Evolutionary conservation across 495 filamentous ascomycete species (phyloP).

Genomic region (Tetracladium marchalianum): DNA sequence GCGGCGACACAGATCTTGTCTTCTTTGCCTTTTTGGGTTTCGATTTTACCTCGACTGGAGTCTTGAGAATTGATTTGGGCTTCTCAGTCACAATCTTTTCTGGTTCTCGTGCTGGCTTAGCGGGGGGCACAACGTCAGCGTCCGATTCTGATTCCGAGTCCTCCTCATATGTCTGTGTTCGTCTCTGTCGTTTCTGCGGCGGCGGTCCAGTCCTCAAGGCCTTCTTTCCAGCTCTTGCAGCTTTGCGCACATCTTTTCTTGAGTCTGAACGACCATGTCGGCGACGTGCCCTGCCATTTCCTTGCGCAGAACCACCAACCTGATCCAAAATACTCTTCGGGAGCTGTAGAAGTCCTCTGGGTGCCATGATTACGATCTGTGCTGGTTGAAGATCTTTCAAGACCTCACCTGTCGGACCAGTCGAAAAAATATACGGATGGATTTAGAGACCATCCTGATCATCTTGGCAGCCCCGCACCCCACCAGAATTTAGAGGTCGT

Average conservation of each 20-base stretch:
- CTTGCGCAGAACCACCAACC: slow-evolving; percentile 5
- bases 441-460: too few relatives aligned
- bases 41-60: slow-evolving; percentile 13
- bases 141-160: slow-evolving; percentile 17
- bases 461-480: too few relatives aligned
- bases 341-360: neutral
- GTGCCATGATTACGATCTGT: neutral
- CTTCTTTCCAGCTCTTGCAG: slow-evolving; percentile 47
- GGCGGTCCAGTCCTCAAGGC: slow-evolving; percentile 17
- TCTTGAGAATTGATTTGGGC: slow-evolving; percentile 32
- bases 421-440: too few relatives aligned
- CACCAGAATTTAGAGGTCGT: slow-evolving; percentile 2
- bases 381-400: too few relatives aligned
- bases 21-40: neutral
- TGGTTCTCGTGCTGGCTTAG: slow-evolving; percentile 4
- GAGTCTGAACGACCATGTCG: slow-evolving; percentile 22
- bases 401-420: too few relatives aligned
- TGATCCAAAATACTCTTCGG: neutral
- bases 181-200: slow-evolving; percentile 4
- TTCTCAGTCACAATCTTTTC: slow-evolving; percentile 21
- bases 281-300: slow-evolving; percentile 2
- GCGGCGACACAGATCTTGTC: slow-evolving; percentile 13
- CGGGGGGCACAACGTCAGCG: slow-evolving; percentile 4
- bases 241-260: slow-evolving; percentile 54
- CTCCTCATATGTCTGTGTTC: slow-evolving; percentile 12